Base-by-base conservation (phyloP, 2,329 filamentous ascomycete genomes). In the Penicillium sp. region DNA sequence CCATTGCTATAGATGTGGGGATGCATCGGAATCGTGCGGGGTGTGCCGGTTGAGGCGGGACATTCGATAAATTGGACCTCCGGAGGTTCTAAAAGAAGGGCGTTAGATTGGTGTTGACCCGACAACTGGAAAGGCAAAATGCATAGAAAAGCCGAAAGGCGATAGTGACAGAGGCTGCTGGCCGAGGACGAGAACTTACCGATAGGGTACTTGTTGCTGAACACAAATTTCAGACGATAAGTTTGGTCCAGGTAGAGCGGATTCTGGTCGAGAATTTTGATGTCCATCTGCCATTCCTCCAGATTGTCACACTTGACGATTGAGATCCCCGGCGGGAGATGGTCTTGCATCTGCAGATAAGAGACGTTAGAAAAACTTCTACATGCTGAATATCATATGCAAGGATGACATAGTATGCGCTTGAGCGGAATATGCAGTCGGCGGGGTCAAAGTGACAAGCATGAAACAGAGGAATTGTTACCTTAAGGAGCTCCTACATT, bases 1-100 rank as follows among this genome's bases (percentile, higher is more conserved):
- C 94, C 94, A 74, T 99, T 99, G 65, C 89, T 94, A 78, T 99
- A 99, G 74, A 99, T 90, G 77, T 99, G 94, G 3, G 94, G 94
- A 68, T 99, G 94, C 72, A 96, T 92, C 1, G 94, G 94, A 66
- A 99, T 92, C 2, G 80, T 77, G 39, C 82, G 81, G 38, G 74
- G 72, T 0, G 75, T 71, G 7, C 68, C 65, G 30, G 71, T 65
- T 9, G 68, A 59, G 23, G 53, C 47, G 32, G 84, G 72, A 49
- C 83, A 77, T 64, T 85, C 80, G 51, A 90, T 81, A 69, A 99
- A 99, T 53, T 89, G 89, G 61, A 97, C 94, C 79, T 99, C 94
- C 23, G 94, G 94, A 0, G 94, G 89, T 78, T 97, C 93, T 96
- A 65, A 42, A 27, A 34, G 18, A 23, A 32, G 2, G n/a, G 10